Base-by-base conservation (phyloP, 768 basidiomycete species). In the Sporobolomyces roseus region DNA sequence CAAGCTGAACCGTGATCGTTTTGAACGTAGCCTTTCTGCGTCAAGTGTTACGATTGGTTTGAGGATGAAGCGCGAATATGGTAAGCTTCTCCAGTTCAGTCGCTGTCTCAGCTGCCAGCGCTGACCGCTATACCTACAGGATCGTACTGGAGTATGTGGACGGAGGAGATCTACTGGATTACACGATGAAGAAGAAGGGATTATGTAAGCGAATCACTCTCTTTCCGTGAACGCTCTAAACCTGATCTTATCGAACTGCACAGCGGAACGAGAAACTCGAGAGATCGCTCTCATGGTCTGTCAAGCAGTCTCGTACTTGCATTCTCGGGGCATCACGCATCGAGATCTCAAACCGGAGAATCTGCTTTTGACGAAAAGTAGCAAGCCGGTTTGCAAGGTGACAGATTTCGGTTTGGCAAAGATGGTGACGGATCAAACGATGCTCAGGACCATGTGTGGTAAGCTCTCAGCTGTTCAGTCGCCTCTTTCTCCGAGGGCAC, bases 341-440 rank as follows among this genome's bases (percentile, higher is more conserved):
- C 88, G 96, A 51, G 96, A 99, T 62, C 63, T 70, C 51, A 65
- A 63, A 41, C 66, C 67, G 25, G 69, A 75, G 66, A 76, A 75
- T 61, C 46, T 76, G 25, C 63, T 77, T 19, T 53, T 76, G 14
- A 76, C 74, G 7, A 63, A 56, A 30, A 73, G 71, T 4, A 13
- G 23, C 7, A 25, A 66, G 0, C 88, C 88, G 0, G 78, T 80
- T 2, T 85, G 90, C 74, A 97, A 97, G 77, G 87, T 97, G 21
- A 93, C 94, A 3, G 94, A 97, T 78, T 99, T 96, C 77, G 94
- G 94, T 5, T 84, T 97, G 10, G 93, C 94, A 1, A 99, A 98
- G 77, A 85, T 88, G n/a, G 86, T 90, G 29, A 86, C 90, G 70
- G 86, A 85, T 70, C 77, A 83, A 72, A 60, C 58, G 7, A 60